Percentiles rank a stretch among this genome's conserved stretches.
Conservation (phyloP, 805 yeast species). For the Sungouiella thailandica region DNA sequence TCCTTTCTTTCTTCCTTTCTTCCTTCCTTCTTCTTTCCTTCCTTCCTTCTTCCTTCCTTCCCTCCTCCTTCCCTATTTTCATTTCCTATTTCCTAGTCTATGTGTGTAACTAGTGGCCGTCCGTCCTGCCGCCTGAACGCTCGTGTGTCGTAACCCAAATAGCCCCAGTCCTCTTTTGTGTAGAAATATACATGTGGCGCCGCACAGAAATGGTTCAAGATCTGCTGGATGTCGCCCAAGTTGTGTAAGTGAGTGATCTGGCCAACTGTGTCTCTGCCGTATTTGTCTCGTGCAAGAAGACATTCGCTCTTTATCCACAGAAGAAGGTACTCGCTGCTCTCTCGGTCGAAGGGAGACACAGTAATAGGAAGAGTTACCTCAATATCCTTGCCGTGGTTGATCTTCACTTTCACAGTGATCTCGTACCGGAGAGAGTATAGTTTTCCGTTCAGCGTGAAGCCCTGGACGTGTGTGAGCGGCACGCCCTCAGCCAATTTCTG, state of each 20-base stretch:
- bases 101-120: constrained; percentile 16
- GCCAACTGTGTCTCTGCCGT: constrained; percentile 29
- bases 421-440: constrained; percentile 51
- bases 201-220: constrained; percentile 18
- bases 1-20: no score
- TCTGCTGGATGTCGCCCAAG: constrained; percentile 17
- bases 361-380: constrained; percentile 48
- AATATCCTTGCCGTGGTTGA: constrained; percentile 46
- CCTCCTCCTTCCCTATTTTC: no score
- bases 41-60: no score
- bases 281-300: constrained; percentile 34
- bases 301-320: constrained; percentile 52
- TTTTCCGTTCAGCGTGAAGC: constrained; percentile 47
- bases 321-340: constrained; percentile 44
- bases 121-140: constrained; percentile 20
- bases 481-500: constrained; percentile 34
- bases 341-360: constrained; percentile 48
- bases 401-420: constrained; percentile 43
- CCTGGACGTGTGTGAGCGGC: constrained; percentile 43
- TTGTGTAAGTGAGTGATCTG: constrained; percentile 14
- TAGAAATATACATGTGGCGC: constrained; percentile 27
- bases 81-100: constrained; percentile 21
- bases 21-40: no score
- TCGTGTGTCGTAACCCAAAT: constrained; percentile 34
- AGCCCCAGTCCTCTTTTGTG: constrained; percentile 32